Conservation (phyloP, 495 filamentous ascomycete genomes). For the Monascus purpureus region DNA sequence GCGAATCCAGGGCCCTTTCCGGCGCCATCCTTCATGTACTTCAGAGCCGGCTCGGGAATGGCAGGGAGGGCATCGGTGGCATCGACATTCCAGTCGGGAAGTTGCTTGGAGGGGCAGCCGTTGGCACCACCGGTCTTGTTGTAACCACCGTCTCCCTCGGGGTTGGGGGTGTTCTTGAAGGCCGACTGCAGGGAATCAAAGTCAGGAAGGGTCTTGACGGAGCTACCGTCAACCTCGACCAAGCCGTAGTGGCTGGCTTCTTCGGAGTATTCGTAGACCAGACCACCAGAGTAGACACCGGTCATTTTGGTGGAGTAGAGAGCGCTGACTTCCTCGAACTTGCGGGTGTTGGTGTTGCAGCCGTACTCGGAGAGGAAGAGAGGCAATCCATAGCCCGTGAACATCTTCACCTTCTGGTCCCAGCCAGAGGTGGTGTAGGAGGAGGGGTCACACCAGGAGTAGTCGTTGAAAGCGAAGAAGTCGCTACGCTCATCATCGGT, state of each 20-base stretch:
- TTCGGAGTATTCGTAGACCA: slow-evolving; percentile 89
- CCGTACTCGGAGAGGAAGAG: slow-evolving; percentile 95
- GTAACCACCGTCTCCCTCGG: slow-evolving; percentile 64
- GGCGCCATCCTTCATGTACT: slow-evolving; percentile 61
- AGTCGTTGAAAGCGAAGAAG: slow-evolving; percentile 98
- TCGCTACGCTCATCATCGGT: slow-evolving; percentile 72
- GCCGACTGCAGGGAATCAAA: slow-evolving; percentile 55
- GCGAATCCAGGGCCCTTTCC: slow-evolving; percentile 57
- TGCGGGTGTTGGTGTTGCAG: slow-evolving; percentile 66
- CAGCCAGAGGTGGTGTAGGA: slow-evolving; percentile 67
- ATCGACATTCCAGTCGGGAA: slow-evolving; percentile 58
- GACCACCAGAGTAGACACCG: slow-evolving; percentile 81
- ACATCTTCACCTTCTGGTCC: slow-evolving; percentile 84
- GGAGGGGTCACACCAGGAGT: slow-evolving; percentile 88
- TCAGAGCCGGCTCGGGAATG: slow-evolving; percentile 52
- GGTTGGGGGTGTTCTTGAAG: slow-evolving; percentile 46
- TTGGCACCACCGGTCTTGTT: slow-evolving; percentile 49
- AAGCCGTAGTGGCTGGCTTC: slow-evolving; percentile 68
- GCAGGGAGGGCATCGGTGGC: slow-evolving; percentile 48
- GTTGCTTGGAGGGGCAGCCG: slow-evolving; percentile 53
- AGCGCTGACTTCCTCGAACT: slow-evolving; percentile 65
- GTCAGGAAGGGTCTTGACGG: slow-evolving; percentile 43
- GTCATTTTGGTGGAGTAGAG: slow-evolving; percentile 83
- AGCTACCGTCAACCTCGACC: slow-evolving; percentile 46
- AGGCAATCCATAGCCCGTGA: slow-evolving; percentile 78